Base-by-base conservation (phyloP, 2,329 filamentous ascomycete genomes). In the Cordyceps farinosa region DNA sequence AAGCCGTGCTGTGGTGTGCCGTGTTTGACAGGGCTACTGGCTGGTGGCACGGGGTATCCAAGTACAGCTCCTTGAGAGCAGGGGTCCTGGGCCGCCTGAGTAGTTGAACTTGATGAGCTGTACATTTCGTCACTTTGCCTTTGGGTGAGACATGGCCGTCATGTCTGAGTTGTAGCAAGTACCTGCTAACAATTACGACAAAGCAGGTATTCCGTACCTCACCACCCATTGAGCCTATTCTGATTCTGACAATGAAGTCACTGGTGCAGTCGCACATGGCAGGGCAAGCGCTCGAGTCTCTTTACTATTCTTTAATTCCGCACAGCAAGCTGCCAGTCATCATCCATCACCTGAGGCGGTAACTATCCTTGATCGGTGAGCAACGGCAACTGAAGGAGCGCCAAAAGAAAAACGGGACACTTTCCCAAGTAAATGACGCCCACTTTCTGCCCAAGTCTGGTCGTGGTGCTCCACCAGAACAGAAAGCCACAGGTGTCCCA, bases 361-460 rank as follows among this genome's bases (percentile, higher is more conserved):
- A 22, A 22, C 22, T 22, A 22, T 22, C 22, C 22, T 22, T 22
- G 22, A 22, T 22, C 22, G 22, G 22, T 22, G 22, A 22, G 22
- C 22, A 22, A 22, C 22, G 22, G 38, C 38, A 32, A 51, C 10
- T 15, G 30, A 51, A 34, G 22, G 22, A 22, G 22, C 22, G 22
- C 22, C 22, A 22, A 51, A 22, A 42, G 17, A 27, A 52, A 60
- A 29, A 60, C 30, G 36, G 47, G 34, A 17, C 34, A 17, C 47
- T 17, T 44, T 52, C 45, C 45, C 11, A 51, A 52, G 55, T 22
- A 42, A 59, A 52, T 60, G 57, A 52, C 57, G 47, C 57, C 57
- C 57, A 44, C 57, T 60, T 60, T 60, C 34, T 42, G 47, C 57
- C 47, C 47, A 52, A 60, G 47, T 36, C 38, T 44, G 38, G 48